Base-by-base conservation (phyloP, 2,329 filamentous ascomycete genomes). In the Claviceps digitariae region DNA sequence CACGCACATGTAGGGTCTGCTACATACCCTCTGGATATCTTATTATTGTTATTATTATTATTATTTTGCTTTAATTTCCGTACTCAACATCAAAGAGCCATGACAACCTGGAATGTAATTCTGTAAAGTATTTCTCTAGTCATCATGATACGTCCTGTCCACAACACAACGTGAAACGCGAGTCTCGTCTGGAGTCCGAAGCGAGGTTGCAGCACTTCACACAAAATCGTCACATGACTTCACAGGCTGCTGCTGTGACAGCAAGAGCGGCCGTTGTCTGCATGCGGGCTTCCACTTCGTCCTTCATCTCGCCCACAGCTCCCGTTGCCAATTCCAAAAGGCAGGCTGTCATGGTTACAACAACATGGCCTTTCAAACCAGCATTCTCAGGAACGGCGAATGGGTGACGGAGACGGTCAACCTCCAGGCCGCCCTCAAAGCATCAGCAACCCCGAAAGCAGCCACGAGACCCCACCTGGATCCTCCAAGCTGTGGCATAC, bases 401-500 rank as follows among this genome's bases (percentile, higher is more conserved):
- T 82, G 78, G 78, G 74, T 80, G 38, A 75, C 74, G n/a, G 69
- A 75, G 59, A 78, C 69, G 0, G 67, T 78, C 59, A 67, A 72
- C 55, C 57, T 77, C 53, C 60, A 71, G 56, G 66, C 67, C 50
- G 65, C 73, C 45, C 62, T 77, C 49, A 70, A 68, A 48, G 68
- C 66, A 44, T 69, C 68, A 51, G 58, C 61, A 43, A 60, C 57
- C 50, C 61, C 64, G 54, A 70, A 64, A 55, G 60, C 59, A 44
- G 52, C 62, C 6, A 60, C 63, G 34, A 64, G 61, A 21, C 66
- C 61, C 34, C 64, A 57, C 50, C 62, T 67, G 62, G 53, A 69
- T 50, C 69, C 72, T 31, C 81, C 84, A 6, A 69, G 67, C 21
- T 78, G 83, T 55, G 93, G 89, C 4, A 64, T 97, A 34, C 74